Evolutionary conservation across 169 alveolate species (phyloP).

Genomic region (Cryptosporidium ryanae): DNA sequence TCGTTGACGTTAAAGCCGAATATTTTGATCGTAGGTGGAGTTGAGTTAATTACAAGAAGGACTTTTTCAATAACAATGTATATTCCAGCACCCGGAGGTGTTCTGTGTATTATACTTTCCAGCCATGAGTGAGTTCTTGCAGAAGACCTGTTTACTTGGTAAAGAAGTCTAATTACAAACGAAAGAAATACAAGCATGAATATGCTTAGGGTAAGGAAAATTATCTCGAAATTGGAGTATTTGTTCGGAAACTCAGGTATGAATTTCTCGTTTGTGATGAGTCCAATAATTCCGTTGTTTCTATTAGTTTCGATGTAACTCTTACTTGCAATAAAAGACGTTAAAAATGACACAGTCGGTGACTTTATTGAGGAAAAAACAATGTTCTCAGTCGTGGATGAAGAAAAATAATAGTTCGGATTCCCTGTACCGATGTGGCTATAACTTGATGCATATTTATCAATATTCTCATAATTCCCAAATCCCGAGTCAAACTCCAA

Average conservation of each 20-base stretch:
- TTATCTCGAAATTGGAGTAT: conserved; percentile 55
- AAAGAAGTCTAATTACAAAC: conserved; percentile 24
- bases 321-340: not conserved
- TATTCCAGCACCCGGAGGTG: conserved; percentile 74
- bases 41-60: conserved; percentile 47
- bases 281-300: not conserved
- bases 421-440: not conserved
- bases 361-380: not conserved
- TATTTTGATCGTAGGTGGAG: conserved; percentile 52
- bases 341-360: not conserved
- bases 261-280: not conserved
- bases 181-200: conserved; percentile 45
- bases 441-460: not conserved
- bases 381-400: not conserved
- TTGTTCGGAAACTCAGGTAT: not conserved
- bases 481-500: not conserved
- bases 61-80: conserved; percentile 72
- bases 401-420: not conserved
- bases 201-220: conserved; percentile 22
- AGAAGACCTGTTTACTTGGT: conserved; percentile 47
- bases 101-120: conserved; percentile 58
- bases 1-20: conserved; percentile 63
- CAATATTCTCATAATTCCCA: not conserved
- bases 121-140: conserved; percentile 73
- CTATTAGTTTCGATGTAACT: not conserved